Evolutionary conservation across 495 filamentous ascomycete species (phyloP).

Genomic region (Penicillium antarcticum): DNA sequence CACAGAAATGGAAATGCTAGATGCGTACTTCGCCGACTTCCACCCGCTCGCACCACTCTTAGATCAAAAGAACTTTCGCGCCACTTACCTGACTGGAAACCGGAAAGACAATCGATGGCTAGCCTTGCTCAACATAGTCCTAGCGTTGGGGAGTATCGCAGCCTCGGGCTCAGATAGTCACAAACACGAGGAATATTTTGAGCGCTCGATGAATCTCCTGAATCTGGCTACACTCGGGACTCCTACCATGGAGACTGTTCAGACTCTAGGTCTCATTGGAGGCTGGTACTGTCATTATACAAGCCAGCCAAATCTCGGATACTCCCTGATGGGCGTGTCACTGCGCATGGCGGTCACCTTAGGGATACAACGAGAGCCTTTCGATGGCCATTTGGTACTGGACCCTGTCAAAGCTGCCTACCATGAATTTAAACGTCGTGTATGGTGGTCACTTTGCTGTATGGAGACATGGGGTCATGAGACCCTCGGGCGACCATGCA

Average conservation of each 20-base stretch:
- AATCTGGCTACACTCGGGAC: slow-evolving; percentile 58
- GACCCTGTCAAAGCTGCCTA: slow-evolving; percentile 29
- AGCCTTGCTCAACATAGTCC: slow-evolving; percentile 68
- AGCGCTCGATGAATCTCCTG: slow-evolving; percentile 62
- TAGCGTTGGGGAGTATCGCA: slow-evolving; percentile 67
- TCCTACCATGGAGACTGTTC: slow-evolving; percentile 63
- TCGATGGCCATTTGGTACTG: slow-evolving; percentile 4
- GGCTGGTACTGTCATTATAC: slow-evolving; percentile 80
- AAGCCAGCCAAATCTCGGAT: slow-evolving; percentile 73
- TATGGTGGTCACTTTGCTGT: slow-evolving; percentile 72
- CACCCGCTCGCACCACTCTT: slow-evolving; percentile 68
- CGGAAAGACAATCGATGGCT: slow-evolving; percentile 64
- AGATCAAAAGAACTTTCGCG: slow-evolving; percentile 65
- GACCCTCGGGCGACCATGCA: slow-evolving; percentile 67
- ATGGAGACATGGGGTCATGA: slow-evolving; percentile 72
- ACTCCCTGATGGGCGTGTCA: slow-evolving; percentile 38
- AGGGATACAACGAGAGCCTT: slow-evolving; percentile 15
- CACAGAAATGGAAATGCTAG: slow-evolving; percentile 43
- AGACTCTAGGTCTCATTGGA: slow-evolving; percentile 67
- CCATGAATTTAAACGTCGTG: slow-evolving; percentile 57
- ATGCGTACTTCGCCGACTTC: slow-evolving; percentile 67
- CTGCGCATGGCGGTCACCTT: slow-evolving; percentile 36
- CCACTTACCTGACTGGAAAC: slow-evolving; percentile 45
- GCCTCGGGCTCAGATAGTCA: slow-evolving; percentile 67
- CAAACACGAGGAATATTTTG: slow-evolving; percentile 67